These are phyloP conservation scores for Leucocoprinus gongylophorus DNA, from an alignment of 1,284 basidiomycete genomes.

Conservation along the genomic window DNA sequence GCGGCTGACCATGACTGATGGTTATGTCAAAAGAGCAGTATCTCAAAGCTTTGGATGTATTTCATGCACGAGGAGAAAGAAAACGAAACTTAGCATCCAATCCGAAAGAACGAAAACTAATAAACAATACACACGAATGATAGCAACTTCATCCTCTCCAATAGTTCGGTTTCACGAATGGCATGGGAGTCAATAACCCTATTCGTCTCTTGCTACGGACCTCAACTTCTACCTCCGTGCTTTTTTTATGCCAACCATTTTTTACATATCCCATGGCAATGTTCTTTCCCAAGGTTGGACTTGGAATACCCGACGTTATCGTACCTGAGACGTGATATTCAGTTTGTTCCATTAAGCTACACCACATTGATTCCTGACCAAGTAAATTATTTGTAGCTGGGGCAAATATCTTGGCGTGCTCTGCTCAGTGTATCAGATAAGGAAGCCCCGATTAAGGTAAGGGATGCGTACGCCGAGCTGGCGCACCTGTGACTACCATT, in stretches of 20 bases:
- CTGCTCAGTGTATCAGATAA: conserved; percentile 31
- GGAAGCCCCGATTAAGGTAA: background rate
- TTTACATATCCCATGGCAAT: conserved; percentile 94
- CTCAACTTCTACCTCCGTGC: conserved; percentile 74
- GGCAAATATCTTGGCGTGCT: conserved; percentile 74
- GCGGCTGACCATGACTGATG: background rate
- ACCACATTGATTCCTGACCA: conserved; percentile 31
- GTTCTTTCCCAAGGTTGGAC: conserved; percentile 84
- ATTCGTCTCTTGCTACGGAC: conserved; percentile 70
- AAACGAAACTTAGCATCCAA: background rate
- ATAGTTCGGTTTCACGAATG: conserved; percentile 71
- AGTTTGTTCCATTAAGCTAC: background rate
- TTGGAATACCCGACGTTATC: conserved; percentile 94
- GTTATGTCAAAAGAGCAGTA: background rate
- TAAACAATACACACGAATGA: background rate
- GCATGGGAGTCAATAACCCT: conserved; percentile 72
- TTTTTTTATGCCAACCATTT: conserved; percentile 85
- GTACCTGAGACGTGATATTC: conserved; percentile 36
- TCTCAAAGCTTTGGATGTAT: background rate
- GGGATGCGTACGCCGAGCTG: conserved; percentile 65
- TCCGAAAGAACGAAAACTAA: background rate
- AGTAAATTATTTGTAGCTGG: conserved; percentile 50
- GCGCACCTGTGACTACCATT: conserved; percentile 75
- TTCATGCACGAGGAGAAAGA: background rate
- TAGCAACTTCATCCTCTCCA: conserved; percentile 45